Base-by-base conservation (phyloP, 2,329 filamentous ascomycete species). In the Acrodontium crateriforme region DNA sequence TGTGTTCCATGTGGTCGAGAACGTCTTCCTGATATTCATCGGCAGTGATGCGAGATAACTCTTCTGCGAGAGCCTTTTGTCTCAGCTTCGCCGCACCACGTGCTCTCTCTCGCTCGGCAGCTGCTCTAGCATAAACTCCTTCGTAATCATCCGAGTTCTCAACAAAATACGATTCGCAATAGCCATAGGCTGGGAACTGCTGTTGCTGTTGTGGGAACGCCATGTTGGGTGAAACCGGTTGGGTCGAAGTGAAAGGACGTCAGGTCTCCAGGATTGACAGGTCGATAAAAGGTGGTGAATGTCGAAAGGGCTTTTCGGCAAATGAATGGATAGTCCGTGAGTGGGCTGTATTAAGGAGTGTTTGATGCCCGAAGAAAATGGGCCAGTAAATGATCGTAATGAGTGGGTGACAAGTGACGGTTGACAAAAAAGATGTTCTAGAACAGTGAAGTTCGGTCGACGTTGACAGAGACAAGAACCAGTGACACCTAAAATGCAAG, bases 11-110 rank as follows among this genome's bases (percentile, higher is more conserved):
- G 60, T 95, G 87, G 50, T 78, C 71, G 61, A 95, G 74, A 53
- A 94, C 78, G 54, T 95, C 87, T 55, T 93, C 83, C 44, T 91
- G 71, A 53, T 95, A 93, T 60, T 94, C 84, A 31, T 92, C 83
- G 36, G 74, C 76, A 27, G 84, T 83, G 43, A 80, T 63, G 43
- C 76, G 74, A 24, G 85, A 94, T 41, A 95, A 71, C 53, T 95
- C 82, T 50, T 84, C 80, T 36, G 78, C 84, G 44, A 95, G 78
- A 41, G 78, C 77, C 50, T 87, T 81, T 58, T 94, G 87, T 47
- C 76, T 74, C 59, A 87, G 74, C 50, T 79, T 74, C 35, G 80
- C 78, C 45, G 89, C 63, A 49, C 82, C 71, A 56, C 78, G 82
- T 43, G 77, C 72, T 36, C 81, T 75, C 46, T 89, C 79, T 49